A percentile compares a stretch with the other conserved stretches of the same genome.
Evolutionary conservation across 2,329 filamentous ascomycete genomes (phyloP).

Genomic region (Karstenula rhodostoma): DNA sequence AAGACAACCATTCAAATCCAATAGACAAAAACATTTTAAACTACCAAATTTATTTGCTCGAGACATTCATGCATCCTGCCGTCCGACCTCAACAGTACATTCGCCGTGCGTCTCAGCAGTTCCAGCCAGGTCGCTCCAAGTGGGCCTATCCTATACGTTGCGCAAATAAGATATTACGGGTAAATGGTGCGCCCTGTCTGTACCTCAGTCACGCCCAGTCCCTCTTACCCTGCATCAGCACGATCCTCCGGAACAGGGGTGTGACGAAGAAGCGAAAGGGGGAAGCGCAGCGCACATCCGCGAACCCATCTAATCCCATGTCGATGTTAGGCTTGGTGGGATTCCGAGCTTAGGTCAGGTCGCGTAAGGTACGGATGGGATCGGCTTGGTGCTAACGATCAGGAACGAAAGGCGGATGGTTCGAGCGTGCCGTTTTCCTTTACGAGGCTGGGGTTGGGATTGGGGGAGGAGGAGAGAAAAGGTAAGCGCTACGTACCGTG

Average conservation of each 20-base stretch:
- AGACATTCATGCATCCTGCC: constrained; percentile 1
- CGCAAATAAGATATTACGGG: constrained; percentile 7
- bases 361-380: background rate
- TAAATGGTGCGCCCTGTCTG: constrained; percentile 8
- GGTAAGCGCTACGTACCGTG: constrained; percentile 7
- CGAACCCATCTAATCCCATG: constrained; percentile 3
- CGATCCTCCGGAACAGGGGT: constrained; percentile 7
- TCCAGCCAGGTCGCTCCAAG: background rate
- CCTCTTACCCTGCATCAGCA: background rate
- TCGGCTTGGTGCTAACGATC: constrained; percentile 9
- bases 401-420: constrained; percentile 9
- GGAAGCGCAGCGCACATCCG: constrained; percentile 8
- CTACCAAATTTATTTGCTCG: background rate
- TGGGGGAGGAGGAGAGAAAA: constrained; percentile 3
- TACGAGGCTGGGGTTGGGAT: constrained; percentile 8
- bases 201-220: background rate
- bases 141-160: background rate
- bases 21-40: background rate
- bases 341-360: background rate
- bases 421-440: constrained; percentile 10
- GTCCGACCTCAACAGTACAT: background rate
- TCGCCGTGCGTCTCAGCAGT: background rate
- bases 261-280: constrained; percentile 4
- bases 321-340: constrained; percentile 1
- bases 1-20: constrained; percentile 1